These are phyloP conservation scores for Curvularia eragrostidis DNA, from an alignment of 2,329 filamentous ascomycete genomes.

Conservation along the genomic window DNA sequence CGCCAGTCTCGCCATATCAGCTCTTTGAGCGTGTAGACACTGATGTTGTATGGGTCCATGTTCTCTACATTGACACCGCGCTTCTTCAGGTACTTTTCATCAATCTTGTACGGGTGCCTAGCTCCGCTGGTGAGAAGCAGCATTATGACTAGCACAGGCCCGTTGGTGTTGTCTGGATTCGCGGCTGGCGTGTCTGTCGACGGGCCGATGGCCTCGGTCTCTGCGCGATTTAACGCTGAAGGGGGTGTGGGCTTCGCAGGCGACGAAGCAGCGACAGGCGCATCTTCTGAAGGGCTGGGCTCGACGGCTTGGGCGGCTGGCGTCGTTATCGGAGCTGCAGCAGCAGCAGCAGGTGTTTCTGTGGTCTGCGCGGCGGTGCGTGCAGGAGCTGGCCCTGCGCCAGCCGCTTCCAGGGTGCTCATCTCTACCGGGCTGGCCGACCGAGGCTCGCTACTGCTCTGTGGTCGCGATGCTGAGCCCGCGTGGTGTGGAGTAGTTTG, in stretches of 20 bases:
- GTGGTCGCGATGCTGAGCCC: constrained; percentile 29
- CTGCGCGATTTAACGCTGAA: constrained; percentile 41
- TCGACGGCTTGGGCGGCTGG: constrained; percentile 22
- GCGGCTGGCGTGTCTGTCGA: constrained; percentile 53
- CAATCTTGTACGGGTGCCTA: constrained; percentile 87
- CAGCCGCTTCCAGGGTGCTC: constrained; percentile 38
- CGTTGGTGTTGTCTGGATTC: constrained; percentile 48
- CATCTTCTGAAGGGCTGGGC: constrained; percentile 16
- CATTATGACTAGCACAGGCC: constrained; percentile 72
- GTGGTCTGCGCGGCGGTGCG: constrained; percentile 22
- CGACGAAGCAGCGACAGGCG: constrained; percentile 22
- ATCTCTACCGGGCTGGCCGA: constrained; percentile 46
- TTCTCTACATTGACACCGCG: constrained; percentile 79
- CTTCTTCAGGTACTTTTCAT: constrained; percentile 83
- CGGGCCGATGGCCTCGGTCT: constrained; percentile 57
- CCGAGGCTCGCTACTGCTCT: constrained; percentile 30
- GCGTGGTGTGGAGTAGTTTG: constrained; percentile 33
- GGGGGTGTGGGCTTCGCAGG: constrained; percentile 35
- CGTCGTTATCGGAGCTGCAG: constrained; percentile 21
- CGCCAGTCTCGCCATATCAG: constrained; percentile 93
- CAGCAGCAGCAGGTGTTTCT: constrained; percentile 25
- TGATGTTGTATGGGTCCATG: constrained; percentile 84
- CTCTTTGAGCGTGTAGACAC: constrained; percentile 92
- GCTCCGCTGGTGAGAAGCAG: constrained; percentile 82
- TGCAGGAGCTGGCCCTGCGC: constrained; percentile 23